These are phyloP conservation scores for Cymodocea nodosa DNA, from an alignment of 116 monocot genomes.

Conservation along the genomic window DNA sequence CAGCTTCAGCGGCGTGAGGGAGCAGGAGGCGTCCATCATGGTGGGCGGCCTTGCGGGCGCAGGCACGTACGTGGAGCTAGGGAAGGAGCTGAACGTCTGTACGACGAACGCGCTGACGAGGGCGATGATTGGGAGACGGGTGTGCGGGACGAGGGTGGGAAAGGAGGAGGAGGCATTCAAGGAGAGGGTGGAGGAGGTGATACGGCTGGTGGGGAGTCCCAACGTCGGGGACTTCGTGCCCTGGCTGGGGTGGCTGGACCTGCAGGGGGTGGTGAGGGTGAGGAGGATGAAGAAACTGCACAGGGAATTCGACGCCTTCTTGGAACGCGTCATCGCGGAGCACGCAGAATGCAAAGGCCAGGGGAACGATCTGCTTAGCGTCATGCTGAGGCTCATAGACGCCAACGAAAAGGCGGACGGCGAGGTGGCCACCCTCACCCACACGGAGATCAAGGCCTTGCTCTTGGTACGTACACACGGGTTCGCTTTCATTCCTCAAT, in stretches of 20 bases:
- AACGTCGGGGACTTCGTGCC: constrained; percentile 55
- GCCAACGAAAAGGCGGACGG: not conserved
- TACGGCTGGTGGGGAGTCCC: constrained; percentile 27
- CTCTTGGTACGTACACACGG: constrained; percentile 19
- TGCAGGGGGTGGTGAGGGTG: constrained; percentile 39
- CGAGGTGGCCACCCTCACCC: constrained; percentile 3
- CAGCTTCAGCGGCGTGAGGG: constrained; percentile 23
- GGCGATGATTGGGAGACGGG: constrained; percentile 25
- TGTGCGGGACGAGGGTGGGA: constrained; percentile 16
- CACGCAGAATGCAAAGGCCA: not conserved
- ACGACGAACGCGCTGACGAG: constrained; percentile 22
- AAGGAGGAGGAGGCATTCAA: constrained; percentile 34
- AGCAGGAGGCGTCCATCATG: constrained; percentile 23
- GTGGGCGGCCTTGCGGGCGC: constrained; percentile 10
- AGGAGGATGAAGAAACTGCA: constrained; percentile 35
- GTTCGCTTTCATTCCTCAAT: too few species aligned
- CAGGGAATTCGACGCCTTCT: constrained; percentile 19
- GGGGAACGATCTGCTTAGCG: constrained; percentile 17
- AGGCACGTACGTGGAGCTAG: not conserved
- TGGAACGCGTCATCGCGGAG: constrained; percentile 18
- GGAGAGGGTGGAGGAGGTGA: constrained; percentile 51
- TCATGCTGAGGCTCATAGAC: constrained; percentile 7
- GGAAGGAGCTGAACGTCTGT: constrained; percentile 10
- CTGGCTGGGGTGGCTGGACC: constrained; percentile 29
- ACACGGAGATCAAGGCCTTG: constrained; percentile 38